Evolutionary conservation across 139 green algal species (phyloP).

Genomic region (Picochlorum sp.): DNA sequence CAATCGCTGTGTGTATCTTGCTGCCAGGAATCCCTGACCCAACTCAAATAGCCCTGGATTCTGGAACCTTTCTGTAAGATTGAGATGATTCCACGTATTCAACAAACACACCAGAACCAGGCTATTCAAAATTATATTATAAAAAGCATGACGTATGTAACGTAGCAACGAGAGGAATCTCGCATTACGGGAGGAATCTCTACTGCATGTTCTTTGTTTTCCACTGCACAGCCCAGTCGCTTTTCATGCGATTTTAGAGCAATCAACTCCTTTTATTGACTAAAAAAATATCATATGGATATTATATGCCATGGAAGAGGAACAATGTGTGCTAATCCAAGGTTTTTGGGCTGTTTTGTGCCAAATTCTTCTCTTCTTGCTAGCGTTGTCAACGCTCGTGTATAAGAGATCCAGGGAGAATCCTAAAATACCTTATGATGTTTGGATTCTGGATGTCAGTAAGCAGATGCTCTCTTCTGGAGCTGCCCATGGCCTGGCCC

Average conservation of each 20-base stretch:
- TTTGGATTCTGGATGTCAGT: constrained; percentile 51
- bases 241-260: too few relatives aligned
- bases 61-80: constrained; percentile 6
- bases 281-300: too few relatives aligned
- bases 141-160: too few relatives aligned
- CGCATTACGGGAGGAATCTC: too few relatives aligned
- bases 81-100: background rate
- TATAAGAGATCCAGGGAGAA: constrained; percentile 17
- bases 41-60: constrained; percentile 20
- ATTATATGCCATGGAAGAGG: background rate
- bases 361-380: background rate
- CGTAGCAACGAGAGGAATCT: too few relatives aligned
- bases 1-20: constrained; percentile 57
- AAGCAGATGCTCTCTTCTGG: constrained; percentile 36
- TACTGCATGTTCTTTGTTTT: too few relatives aligned
- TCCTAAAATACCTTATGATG: constrained; percentile 32
- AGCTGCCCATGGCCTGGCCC: constrained; percentile 26
- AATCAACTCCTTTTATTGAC: too few relatives aligned
- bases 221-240: too few relatives aligned
- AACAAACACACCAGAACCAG: too few relatives aligned
- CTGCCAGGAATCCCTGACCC: constrained; percentile 57
- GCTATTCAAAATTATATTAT: too few relatives aligned
- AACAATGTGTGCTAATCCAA: background rate
- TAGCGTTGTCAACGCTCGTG: background rate
- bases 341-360: constrained; percentile 3